Base-by-base conservation (phyloP, 176 grass and related monocot genomes). In the Bothriochloa decipiens region DNA sequence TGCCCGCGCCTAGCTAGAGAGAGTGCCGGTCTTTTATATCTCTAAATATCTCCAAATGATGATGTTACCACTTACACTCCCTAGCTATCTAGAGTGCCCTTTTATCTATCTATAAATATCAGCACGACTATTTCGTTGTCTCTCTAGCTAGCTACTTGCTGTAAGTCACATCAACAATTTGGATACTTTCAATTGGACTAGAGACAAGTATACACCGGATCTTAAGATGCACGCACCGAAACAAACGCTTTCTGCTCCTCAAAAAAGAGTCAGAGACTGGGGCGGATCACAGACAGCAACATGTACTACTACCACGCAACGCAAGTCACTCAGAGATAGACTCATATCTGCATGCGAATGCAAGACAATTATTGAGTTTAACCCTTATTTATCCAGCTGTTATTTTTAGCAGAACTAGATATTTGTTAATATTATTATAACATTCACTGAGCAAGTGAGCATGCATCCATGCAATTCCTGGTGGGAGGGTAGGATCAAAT, bases 401-500 rank as follows among this genome's bases (percentile, higher is more conserved):
- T 57, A 20, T 18, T 12, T 64, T 37, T 12, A 15, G 12, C 23
- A 62, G 12, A 63, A 17, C 32, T 47, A 73, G 6, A 20, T 14
- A 40, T 6, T 22, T 47, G 2, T 28, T 17, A 49, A 14, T 41
- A 37, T 2, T 29, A 25, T 3, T 18, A 23, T 32, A 20, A 83
- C 73, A 33, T 70, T 74, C 13, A 72, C 50, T 49, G 22, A 47
- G 55, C 55, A 60, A 28, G 11, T 63, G 60, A 63, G 61, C 61
- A 14, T 63, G 43, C 14, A 81, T 73, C 43, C 36, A 53, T 43
- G 57, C 41, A 72, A 25, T 77, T 70, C 5, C 8, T 29, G 33
- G 55, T 62, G 64, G 77, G 17, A 33, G 78, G 43, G 45, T 78
- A 43, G 65, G 83, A 78, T 74, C 83, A 78, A 72, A 85, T 89